Conservation (phyloP, 352 stramenopile genomes). For the Phytophthora pini region DNA sequence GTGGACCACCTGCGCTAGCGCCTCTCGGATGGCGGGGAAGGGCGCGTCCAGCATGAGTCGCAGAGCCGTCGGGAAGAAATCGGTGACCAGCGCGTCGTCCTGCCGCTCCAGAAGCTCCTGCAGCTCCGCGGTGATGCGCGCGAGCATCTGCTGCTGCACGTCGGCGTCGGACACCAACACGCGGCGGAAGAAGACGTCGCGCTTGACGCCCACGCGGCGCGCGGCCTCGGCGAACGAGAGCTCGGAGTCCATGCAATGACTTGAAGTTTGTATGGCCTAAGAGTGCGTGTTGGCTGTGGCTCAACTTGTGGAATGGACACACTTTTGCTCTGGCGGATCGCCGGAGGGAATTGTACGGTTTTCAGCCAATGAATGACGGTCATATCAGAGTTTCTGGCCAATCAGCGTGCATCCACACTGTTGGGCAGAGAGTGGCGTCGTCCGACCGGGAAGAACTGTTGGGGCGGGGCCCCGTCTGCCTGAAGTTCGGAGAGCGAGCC, state of each 20-base stretch:
- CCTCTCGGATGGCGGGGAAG: conserved; percentile 69
- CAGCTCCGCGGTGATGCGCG: conserved; percentile 59
- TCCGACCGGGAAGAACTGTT: conserved; percentile 14
- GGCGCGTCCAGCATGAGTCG: conserved; percentile 72
- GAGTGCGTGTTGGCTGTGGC: conserved; percentile 5
- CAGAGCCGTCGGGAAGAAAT: conserved; percentile 76
- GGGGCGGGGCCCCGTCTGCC: conserved; percentile 28
- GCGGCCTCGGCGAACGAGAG: conserved; percentile 52
- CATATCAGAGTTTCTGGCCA: conserved; percentile 18
- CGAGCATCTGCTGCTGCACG: conserved; percentile 69
- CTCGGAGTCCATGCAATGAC: conserved; percentile 24
- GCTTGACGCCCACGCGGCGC: conserved; percentile 67
- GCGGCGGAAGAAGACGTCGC: conserved; percentile 85
- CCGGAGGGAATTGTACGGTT: neutral
- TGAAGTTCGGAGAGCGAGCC: conserved; percentile 23
- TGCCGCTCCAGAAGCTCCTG: conserved; percentile 56
- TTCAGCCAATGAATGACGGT: conserved; percentile 26
- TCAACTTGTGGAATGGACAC: conserved; percentile 57
- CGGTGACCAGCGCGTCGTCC: conserved; percentile 51
- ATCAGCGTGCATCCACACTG: conserved; percentile 9
- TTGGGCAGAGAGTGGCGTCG: conserved; percentile 21
- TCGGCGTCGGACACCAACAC: conserved; percentile 68
- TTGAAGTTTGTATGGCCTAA: conserved; percentile 39
- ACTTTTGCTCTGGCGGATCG: conserved; percentile 34
- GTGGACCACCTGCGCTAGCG: conserved; percentile 51